phyloP scores from a whole-genome alignment of 352 stramenopile genomes.

The Phytophthora quininea region DNA sequence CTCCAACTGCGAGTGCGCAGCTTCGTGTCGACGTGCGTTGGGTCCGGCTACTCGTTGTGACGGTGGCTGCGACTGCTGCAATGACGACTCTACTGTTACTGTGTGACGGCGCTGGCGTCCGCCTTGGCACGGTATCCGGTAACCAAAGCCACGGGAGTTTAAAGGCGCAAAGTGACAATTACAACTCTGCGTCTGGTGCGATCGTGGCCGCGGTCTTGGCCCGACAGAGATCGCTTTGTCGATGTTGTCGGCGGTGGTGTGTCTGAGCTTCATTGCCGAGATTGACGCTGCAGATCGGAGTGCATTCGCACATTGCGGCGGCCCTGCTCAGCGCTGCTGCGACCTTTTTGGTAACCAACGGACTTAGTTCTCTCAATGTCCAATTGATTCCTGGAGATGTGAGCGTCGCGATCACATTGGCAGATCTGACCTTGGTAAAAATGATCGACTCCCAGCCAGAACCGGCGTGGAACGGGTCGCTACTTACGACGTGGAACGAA shows the following conservation, averaged over 20 bases:
- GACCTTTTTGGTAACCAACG: neutral
- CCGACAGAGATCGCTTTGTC: neutral
- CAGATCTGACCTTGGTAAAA: neutral
- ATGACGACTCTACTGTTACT: neutral
- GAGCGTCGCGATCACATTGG: neutral
- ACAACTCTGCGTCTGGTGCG: neutral
- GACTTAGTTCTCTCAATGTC: conserved; percentile 8
- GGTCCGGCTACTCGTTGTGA: neutral
- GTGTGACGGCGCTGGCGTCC: neutral
- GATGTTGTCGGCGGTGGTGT: neutral
- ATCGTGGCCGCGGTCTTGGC: neutral
- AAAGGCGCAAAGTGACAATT: neutral
- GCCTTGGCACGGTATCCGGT: neutral
- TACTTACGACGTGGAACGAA: conserved; percentile 3
- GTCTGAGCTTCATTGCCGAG: neutral
- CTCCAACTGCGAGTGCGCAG: neutral
- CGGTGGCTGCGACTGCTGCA: neutral
- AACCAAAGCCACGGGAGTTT: neutral
- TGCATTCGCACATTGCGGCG: neutral
- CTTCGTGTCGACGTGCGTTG: neutral
- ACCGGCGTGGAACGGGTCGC: neutral
- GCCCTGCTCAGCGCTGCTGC: neutral
- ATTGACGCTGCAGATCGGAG: neutral
- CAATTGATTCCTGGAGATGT: conserved; percentile 6
- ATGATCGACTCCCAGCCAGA: neutral